These are phyloP conservation scores for Gossypium arboreum DNA, from an alignment of 345 rosid species.

Conservation along the genomic window DNA sequence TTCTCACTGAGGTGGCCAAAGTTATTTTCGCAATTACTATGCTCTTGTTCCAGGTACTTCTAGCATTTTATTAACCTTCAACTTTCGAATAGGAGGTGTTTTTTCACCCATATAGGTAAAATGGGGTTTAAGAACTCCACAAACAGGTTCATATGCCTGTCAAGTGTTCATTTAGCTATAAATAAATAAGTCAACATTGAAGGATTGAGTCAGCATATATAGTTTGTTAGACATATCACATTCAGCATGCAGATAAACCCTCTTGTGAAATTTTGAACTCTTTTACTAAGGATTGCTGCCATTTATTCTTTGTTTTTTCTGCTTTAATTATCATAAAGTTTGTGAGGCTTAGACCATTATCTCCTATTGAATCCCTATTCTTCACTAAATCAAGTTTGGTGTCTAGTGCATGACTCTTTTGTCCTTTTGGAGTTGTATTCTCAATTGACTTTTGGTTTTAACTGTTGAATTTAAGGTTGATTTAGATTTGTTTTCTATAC, in stretches of 20 bases:
- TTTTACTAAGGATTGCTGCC: no score
- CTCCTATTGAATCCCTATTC: no score
- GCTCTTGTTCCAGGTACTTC: conserved; percentile 72
- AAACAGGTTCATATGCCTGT: not conserved
- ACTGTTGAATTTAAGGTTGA: not conserved
- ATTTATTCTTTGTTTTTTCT: no score
- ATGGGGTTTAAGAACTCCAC: not conserved
- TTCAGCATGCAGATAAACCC: no score
- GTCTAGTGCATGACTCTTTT: not conserved
- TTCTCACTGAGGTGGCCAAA: conserved; percentile 78
- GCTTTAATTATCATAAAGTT: no score
- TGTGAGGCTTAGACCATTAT: no score
- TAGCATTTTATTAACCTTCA: not conserved
- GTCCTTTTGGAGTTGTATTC: not conserved
- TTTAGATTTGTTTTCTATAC: not conserved
- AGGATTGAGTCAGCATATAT: no score
- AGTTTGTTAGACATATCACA: no score
- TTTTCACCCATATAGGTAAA: not conserved
- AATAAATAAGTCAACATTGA: no score
- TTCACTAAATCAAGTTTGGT: not conserved
- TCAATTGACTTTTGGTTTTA: not conserved
- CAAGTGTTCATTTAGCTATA: not conserved
- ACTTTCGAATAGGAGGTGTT: not conserved
- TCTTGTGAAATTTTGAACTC: no score
- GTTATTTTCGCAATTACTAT: conserved; percentile 77